Evolutionary conservation across 306 rosid genomes (phyloP), one percentile per base, ranked within the genome.

Genomic region (Vicia villosa): DNA sequence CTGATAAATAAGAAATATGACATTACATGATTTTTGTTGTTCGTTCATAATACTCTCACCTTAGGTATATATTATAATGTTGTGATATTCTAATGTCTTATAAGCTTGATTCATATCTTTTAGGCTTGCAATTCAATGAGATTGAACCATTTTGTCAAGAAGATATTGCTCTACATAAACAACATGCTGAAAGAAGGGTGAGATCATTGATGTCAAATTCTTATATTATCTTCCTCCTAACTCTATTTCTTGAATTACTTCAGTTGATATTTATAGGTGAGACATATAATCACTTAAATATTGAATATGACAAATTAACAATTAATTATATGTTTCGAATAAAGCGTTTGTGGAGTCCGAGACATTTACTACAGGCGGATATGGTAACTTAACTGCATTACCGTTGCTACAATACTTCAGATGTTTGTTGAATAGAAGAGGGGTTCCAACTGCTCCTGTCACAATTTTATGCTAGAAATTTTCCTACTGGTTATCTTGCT

Each of bases 71-170:
- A 10, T 81, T 55, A n/a, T 20, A 47, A 12, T 16, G 4, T 11
- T n/a, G 37, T 50, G 24, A 8, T 36, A 30, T 61, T 30, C 51
- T 63, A 66, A 46, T 24, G 40, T 37, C 16, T 66, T 46, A 55
- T 37, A 36, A 66, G 67, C 70, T 61, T 71, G 10, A 37, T 75
- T 74, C 26, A 46, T 67, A 79, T 73, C 19, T 69, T 81, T 72
- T 52, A 91, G 96, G 97, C 83, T 80, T 91, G 84, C 97, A 94
- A 78, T 83, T 94, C 78, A 91, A 94, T 69, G 92, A 94, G 78
- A 87, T 94, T 14, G 96, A 94, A 82, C 96, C 97, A 34, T 91
- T 88, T 72, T 91, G 96, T 80, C 99, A 94, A 82, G 96, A 91
- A 46, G 95, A 90, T 87, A 81, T 94, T 77, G 95, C 75, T 50